Conservation (phyloP, 78 protist species). For the Dictyostelium intermedium region DNA sequence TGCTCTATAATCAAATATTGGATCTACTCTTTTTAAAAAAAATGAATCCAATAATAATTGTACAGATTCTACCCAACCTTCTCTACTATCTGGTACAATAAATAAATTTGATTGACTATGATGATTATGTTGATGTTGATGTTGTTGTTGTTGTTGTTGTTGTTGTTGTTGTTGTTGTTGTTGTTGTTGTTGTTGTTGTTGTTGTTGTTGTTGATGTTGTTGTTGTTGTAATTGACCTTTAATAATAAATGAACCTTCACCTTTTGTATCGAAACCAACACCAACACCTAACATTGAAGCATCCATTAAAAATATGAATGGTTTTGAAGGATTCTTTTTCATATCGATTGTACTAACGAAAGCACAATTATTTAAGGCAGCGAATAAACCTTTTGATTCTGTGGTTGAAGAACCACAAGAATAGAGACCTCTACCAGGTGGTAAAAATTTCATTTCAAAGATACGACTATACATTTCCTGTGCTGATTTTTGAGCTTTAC, state of each 20-base stretch:
- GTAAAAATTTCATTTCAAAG: slow-evolving; percentile 91
- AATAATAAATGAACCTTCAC: slow-evolving; percentile 61
- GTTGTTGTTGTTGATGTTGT: neutral
- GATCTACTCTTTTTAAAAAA: neutral
- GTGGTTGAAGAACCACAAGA: slow-evolving; percentile 91
- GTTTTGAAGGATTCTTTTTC: slow-evolving; percentile 74
- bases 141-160: too few species aligned
- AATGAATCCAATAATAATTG: slow-evolving; percentile 75
- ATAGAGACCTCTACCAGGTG: slow-evolving; percentile 94
- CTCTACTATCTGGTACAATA: slow-evolving; percentile 85
- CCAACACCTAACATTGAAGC: slow-evolving; percentile 95
- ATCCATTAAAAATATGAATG: slow-evolving; percentile 94
- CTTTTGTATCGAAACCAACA: slow-evolving; percentile 90
- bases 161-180: too few species aligned
- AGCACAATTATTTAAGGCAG: slow-evolving; percentile 93
- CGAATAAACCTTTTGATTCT: slow-evolving; percentile 82
- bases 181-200: neutral
- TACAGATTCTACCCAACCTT: slow-evolving; percentile 92
- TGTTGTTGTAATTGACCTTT: slow-evolving; percentile 36
- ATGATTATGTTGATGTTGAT: neutral
- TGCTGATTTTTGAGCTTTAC: slow-evolving; percentile 61
- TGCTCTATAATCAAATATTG: slow-evolving; percentile 79
- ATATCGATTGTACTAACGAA: slow-evolving; percentile 87
- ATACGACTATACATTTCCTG: slow-evolving; percentile 89
- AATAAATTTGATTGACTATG: neutral